Conservation (phyloP, 306 rosid genomes). For the Pachyrhizus erosus region DNA sequence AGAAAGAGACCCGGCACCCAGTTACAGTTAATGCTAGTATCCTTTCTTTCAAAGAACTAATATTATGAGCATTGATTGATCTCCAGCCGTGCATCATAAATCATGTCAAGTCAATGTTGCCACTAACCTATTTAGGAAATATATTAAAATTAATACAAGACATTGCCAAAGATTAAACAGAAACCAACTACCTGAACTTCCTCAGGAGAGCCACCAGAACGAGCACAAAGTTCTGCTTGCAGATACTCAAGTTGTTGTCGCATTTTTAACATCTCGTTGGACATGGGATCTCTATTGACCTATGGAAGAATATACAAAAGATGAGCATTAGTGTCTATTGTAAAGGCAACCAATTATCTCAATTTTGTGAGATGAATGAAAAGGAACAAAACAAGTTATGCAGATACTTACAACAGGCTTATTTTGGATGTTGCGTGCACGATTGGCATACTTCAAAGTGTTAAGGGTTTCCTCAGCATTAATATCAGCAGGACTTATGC, state of each 20-base stretch:
- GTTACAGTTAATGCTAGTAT: slow-evolving; percentile 2
- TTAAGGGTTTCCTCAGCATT: slow-evolving; percentile 98
- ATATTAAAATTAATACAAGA: slow-evolving; percentile 22
- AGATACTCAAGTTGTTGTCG: slow-evolving; percentile 89
- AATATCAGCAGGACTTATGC: slow-evolving; percentile 98
- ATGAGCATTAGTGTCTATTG: slow-evolving; percentile 31
- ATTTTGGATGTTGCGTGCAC: slow-evolving; percentile 95
- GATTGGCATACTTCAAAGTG: slow-evolving; percentile 95
- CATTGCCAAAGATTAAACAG: slow-evolving; percentile 12
- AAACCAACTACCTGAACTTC: slow-evolving; percentile 79
- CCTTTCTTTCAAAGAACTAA: slow-evolving; percentile 28
- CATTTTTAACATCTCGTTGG: slow-evolving; percentile 95
- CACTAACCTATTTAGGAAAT: slow-evolving; percentile 18
- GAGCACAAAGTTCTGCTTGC: slow-evolving; percentile 97
- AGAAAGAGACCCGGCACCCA: not conserved
- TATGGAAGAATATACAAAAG: slow-evolving; percentile 46
- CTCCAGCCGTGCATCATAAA: slow-evolving; percentile 28
- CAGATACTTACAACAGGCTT: slow-evolving; percentile 85
- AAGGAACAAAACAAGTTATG: slow-evolving; percentile 15
- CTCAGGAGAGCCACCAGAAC: slow-evolving; percentile 84
- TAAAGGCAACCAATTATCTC: slow-evolving; percentile 28
- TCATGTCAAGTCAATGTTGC: slow-evolving; percentile 15
- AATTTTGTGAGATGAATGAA: slow-evolving; percentile 28
- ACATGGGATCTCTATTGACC: slow-evolving; percentile 97
- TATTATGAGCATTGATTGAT: slow-evolving; percentile 15